Percentiles rank a stretch among this genome's conserved stretches.
Conservation (phyloP, 2,329 filamentous ascomycete genomes). For the Tolypocladium sp. region DNA sequence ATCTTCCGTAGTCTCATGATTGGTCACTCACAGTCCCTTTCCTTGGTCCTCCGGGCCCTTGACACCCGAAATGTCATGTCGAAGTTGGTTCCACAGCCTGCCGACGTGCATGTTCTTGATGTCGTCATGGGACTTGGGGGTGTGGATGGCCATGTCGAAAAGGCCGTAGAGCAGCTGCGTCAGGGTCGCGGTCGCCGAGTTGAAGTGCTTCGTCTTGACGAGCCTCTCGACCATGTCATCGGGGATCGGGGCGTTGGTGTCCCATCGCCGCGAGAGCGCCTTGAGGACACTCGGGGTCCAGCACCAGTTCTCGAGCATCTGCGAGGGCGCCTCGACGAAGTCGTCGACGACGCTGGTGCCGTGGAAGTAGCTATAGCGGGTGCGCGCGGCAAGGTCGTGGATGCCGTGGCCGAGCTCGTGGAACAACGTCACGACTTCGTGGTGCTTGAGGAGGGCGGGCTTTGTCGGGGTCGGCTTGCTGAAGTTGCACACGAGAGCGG, state of each 20-base stretch:
- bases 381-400: slow-evolving; percentile 56
- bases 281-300: slow-evolving; percentile 58
- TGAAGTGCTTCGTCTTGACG: slow-evolving; percentile 71
- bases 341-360: slow-evolving; percentile 58
- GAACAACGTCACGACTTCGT: slow-evolving; percentile 76
- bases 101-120: slow-evolving; percentile 56
- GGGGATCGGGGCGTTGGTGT: slow-evolving; percentile 60
- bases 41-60: slow-evolving; percentile 64
- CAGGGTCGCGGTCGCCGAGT: slow-evolving; percentile 70
- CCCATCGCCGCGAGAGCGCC: slow-evolving; percentile 64
- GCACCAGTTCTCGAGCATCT: slow-evolving; percentile 72
- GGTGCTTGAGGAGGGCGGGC: slow-evolving; percentile 71
- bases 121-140: slow-evolving; percentile 59
- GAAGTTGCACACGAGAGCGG: slow-evolving; percentile 78
- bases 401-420: slow-evolving; percentile 68
- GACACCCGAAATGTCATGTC: slow-evolving; percentile 62
- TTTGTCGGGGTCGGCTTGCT: slow-evolving; percentile 70
- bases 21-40: slow-evolving; percentile 36
- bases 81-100: slow-evolving; percentile 62
- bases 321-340: slow-evolving; percentile 63
- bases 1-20: background rate
- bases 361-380: slow-evolving; percentile 56
- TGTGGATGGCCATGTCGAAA: slow-evolving; percentile 77
- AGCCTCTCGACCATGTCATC: slow-evolving; percentile 66
- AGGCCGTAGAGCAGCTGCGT: slow-evolving; percentile 73